phyloP scores from a whole-genome alignment of 2,329 filamentous ascomycete genomes.

The Thielaviopsis musarum region DNA sequence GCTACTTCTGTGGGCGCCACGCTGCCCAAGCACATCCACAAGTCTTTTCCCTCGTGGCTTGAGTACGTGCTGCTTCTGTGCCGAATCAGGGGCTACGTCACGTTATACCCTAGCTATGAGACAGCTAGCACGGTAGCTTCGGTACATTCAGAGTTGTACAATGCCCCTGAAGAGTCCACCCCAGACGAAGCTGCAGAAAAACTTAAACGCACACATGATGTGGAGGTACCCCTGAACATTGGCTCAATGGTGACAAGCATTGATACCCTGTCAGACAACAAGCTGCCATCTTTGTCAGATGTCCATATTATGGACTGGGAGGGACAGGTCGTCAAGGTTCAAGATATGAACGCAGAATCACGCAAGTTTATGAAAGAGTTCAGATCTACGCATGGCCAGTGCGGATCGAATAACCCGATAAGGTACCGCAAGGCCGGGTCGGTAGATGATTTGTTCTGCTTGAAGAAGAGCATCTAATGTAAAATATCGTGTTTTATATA shows the following conservation, averaged over 20 bases:
- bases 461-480: neutral
- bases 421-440: constrained; percentile 19
- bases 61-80: constrained; percentile 65
- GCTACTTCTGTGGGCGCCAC: constrained; percentile 21
- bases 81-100: constrained; percentile 57
- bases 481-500: neutral
- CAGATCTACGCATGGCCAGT: constrained; percentile 49
- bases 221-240: constrained; percentile 25
- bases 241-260: constrained; percentile 29
- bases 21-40: constrained; percentile 42
- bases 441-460: constrained; percentile 50
- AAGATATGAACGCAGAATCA: constrained; percentile 27
- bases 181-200: constrained; percentile 14
- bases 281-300: constrained; percentile 26
- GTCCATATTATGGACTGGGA: constrained; percentile 49
- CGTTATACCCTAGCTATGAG: constrained; percentile 56
- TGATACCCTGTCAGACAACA: constrained; percentile 27
- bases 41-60: constrained; percentile 56
- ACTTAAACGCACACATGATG: constrained; percentile 1
- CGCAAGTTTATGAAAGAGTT: constrained; percentile 41
- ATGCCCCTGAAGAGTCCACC: constrained; percentile 52
- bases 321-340: constrained; percentile 24
- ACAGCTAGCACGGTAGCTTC: constrained; percentile 43
- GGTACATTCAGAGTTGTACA: constrained; percentile 60
- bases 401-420: constrained; percentile 23